phyloP scores from a whole-genome alignment of 805 yeast genomes.

The Clavispora carvajalis region DNA sequence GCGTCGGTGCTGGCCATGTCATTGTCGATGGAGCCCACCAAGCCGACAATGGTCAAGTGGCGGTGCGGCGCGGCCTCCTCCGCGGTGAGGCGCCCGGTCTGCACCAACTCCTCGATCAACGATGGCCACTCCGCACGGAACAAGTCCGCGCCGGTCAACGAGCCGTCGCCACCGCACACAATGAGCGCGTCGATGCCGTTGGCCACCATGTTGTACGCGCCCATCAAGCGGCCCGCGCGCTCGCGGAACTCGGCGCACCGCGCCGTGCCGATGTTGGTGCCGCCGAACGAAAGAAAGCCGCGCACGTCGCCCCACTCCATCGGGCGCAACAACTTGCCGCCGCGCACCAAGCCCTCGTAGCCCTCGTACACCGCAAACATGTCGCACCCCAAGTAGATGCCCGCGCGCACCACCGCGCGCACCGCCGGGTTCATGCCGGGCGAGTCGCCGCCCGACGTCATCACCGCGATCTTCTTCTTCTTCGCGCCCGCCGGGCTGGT shows the following conservation, averaged over 20 bases:
- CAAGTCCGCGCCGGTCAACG: constrained; percentile 94
- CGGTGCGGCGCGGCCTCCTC: constrained; percentile 58
- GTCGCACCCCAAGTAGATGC: constrained; percentile 81
- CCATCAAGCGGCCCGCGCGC: constrained; percentile 75
- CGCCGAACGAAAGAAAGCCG: constrained; percentile 89
- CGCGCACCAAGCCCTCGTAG: constrained; percentile 85
- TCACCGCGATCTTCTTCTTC: constrained; percentile 65
- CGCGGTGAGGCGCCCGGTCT: constrained; percentile 49
- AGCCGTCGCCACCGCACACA: constrained; percentile 99
- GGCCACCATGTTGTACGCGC: constrained; percentile 76
- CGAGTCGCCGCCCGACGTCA: constrained; percentile 99
- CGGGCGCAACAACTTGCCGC: constrained; percentile 69
- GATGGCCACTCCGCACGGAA: constrained; percentile 95
- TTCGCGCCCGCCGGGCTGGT: background rate
- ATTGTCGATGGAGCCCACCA: constrained; percentile 96
- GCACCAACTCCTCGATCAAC: constrained; percentile 65
- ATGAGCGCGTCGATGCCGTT: constrained; percentile 92
- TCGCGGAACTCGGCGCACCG: constrained; percentile 83
- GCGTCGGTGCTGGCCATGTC: constrained; percentile 97
- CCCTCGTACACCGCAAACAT: constrained; percentile 92
- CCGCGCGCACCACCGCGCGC: constrained; percentile 91
- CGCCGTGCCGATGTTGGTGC: constrained; percentile 96
- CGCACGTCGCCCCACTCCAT: constrained; percentile 94
- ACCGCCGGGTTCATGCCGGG: constrained; percentile 98
- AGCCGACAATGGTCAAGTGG: constrained; percentile 81